Base-by-base conservation (phyloP, 257 asterid genomes). In the Gardenia jasminoides region DNA sequence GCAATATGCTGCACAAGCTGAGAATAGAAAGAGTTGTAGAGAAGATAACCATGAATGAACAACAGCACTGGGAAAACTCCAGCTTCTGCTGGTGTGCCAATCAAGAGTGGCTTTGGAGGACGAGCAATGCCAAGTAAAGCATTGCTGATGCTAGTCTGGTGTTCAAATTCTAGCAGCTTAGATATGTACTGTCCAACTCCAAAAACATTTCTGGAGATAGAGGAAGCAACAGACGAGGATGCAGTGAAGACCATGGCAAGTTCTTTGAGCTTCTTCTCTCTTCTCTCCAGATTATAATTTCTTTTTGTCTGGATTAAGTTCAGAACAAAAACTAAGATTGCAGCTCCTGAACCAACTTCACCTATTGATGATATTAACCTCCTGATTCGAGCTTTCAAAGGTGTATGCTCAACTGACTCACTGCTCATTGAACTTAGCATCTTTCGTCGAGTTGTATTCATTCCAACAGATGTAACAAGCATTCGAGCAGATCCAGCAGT, bases 31-130 rank as follows among this genome's bases (percentile, higher is more conserved):
- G 94, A 87, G 82, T 93, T 93, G 89, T 85, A 72, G 54, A 93
- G 93, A 73, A 94, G 94, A 78, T 83, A 94, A 67, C 99, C 99
- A 84, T 93, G 99, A 65, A 93, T 94, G 81, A 94, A 84, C 17
- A 94, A 0, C 13, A 94, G 76, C 16, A 94, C 92, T 12, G 98
- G 97, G 75, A 78, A 92, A 16, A 65, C 39, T 50, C 98, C 97
- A 28, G 80, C 56, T 54, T 88, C 88, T 33, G 83, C 17, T 13
- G 99, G 98, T 10, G 84, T 81, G 78, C 87, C 87, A 58, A 93
- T 87, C 47, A 93, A 67, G 28, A 93, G 86, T 52, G 94, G 89
- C 82, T 77, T 89, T 64, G 98, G 97, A 50, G 97, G 94, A 78
- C 70, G 58, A 50, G 65, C 2, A 47, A 8, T 11, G 52, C 13